Conservation (phyloP, 805 yeast genomes). For the Starmerella stellata region DNA sequence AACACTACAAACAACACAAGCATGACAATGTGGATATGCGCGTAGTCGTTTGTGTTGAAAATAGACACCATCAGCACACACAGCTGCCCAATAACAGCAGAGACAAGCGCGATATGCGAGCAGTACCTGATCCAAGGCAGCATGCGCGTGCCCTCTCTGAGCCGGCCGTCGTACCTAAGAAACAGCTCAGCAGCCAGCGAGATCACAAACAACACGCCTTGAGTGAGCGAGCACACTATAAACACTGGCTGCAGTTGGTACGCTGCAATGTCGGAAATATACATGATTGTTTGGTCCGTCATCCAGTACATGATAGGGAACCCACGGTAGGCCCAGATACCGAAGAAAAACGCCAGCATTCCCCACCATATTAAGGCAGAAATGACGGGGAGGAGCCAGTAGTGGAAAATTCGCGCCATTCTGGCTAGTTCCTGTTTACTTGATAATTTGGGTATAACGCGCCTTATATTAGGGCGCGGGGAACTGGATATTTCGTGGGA, state of each 20-base stretch:
- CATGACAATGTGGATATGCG: constrained; percentile 37
- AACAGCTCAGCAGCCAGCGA: constrained; percentile 44
- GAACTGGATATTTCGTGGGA: no score
- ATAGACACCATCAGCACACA: constrained; percentile 60
- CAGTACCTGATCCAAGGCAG: constrained; percentile 20
- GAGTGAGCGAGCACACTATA: constrained; percentile 58
- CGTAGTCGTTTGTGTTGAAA: constrained; percentile 45
- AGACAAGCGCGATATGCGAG: constrained; percentile 26
- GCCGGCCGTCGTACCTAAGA: constrained; percentile 39
- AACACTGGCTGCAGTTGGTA: constrained; percentile 71
- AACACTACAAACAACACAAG: constrained; percentile 58
- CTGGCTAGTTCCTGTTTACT: no score
- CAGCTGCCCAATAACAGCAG: constrained; percentile 43
- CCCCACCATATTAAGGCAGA: constrained; percentile 73
- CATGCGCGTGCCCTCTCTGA: constrained; percentile 15
- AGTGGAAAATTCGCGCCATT: constrained; percentile 19
- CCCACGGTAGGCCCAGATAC: constrained; percentile 69
- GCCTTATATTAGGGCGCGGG: no score
- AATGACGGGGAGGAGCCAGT: constrained; percentile 42
- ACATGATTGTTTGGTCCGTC: constrained; percentile 30
- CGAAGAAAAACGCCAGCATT: constrained; percentile 64
- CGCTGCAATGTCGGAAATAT: constrained; percentile 76
- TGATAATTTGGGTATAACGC: no score
- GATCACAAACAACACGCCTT: constrained; percentile 54
- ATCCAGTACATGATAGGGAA: constrained; percentile 31